Base-by-base conservation (phyloP, 208 protist species). In the Trypanosoma conorhini region DNA sequence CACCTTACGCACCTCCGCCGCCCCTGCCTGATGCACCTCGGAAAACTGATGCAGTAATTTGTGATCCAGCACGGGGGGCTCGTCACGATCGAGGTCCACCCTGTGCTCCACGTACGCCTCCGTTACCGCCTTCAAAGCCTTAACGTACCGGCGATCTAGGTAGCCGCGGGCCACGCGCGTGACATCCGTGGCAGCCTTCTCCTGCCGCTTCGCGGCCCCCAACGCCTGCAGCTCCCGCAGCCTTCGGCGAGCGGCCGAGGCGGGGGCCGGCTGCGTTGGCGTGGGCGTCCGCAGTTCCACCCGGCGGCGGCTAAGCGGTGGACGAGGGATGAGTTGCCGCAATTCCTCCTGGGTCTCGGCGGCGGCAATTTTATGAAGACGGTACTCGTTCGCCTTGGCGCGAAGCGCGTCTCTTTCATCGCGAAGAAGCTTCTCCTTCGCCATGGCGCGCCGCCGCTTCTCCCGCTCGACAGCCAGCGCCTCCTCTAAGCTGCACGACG, bases 151-250 rank as follows among this genome's bases (percentile, higher is more conserved):
- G 4, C 89, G 79, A 19, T 62, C 80, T 22, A 70, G 65, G 60
- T 92, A 76, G 22, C 87, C 87, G 52, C 85, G 86, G 51, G 77
- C 86, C 21, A 93, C 54, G 15, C 83, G 80, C 55, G 91, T 85
- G 30, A 96, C 91, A 22, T 59, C 62, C 15, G 69, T 65, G 5
- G 87, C 91, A 0, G 87, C 85, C 42, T 72, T 54, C 46, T 91
- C 50, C 40, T 77, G 76, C 15, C 77, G 40, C 55, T 73, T 76
- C 63, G 80, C 80, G 7, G 62, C 73, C 4, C 68, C 73, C 31
- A 82, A 54, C 42, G 84, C 70, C 26, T 61, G 63, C 38, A 55
- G 62, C 46, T 75, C 8, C 21, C 73, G 60, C 46, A 59, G 59
- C 19, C 17, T 52, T 12, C 28, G 52, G 63, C 82, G 63, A 55